Percentiles rank a stretch among this genome's conserved stretches.
Conservation (phyloP, 2,329 filamentous ascomycete genomes). For the Pseudogymnoascus sp. region DNA sequence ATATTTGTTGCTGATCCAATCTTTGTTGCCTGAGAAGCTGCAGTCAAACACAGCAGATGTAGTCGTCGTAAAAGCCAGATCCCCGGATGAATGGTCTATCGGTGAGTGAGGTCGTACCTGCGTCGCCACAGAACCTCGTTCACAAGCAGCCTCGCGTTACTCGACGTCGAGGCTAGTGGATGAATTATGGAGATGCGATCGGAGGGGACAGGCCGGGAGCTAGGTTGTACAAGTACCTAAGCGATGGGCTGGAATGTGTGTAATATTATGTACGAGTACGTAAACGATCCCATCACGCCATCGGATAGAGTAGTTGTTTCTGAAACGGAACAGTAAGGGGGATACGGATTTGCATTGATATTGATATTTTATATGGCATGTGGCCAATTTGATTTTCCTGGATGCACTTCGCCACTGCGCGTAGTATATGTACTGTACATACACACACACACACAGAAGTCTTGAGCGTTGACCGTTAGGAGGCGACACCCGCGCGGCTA, state of each 20-base stretch:
- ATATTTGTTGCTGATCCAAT: neutral
- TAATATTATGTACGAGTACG: neutral
- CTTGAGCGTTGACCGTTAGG: neutral
- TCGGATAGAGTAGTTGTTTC: neutral
- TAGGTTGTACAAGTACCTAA: conserved; percentile 2
- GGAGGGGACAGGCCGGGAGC: neutral
- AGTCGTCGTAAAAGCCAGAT: neutral
- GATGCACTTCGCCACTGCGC: neutral
- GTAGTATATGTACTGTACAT: neutral
- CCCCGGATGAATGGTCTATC: neutral
- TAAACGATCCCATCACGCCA: neutral
- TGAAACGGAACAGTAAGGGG: neutral
- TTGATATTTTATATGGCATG: neutral
- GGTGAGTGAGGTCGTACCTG: neutral
- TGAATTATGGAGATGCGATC: neutral
- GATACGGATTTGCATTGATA: neutral
- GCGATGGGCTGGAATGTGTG: neutral
- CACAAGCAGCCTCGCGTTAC: neutral
- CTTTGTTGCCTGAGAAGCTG: neutral
- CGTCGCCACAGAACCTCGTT: neutral
- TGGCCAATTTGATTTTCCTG: neutral
- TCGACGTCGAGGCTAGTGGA: neutral
- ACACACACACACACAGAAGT: neutral
- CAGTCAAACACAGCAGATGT: neutral
- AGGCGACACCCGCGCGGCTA: conserved; percentile 5